Conservation (phyloP, 805 yeast genomes). For the Wickerhamomyces rabaulensis region DNA sequence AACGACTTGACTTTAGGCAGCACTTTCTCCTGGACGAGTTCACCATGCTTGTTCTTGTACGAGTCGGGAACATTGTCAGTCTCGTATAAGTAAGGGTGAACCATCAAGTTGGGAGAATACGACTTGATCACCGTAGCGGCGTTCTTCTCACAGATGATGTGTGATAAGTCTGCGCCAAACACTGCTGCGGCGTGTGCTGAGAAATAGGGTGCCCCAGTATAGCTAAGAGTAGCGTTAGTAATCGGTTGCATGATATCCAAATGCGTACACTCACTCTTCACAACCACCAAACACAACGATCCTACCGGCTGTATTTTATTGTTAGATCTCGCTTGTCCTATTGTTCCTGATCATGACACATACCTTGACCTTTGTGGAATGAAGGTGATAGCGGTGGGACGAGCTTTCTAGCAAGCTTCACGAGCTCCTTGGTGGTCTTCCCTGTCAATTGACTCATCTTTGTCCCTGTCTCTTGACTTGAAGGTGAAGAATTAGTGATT, state of each 20-base stretch:
- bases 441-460: conserved; percentile 11
- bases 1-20: conserved; percentile 52
- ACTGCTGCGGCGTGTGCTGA: conserved; percentile 80
- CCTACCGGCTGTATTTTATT: conserved; percentile 62
- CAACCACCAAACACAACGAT: conserved; percentile 89
- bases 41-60: conserved; percentile 8
- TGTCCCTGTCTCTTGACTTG: no score
- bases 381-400: conserved; percentile 71
- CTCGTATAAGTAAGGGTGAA: conserved; percentile 81
- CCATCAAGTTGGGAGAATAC: conserved; percentile 93
- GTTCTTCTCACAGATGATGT: conserved; percentile 73
- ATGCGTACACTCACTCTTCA: conserved; percentile 65
- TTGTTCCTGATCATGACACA: conserved; percentile 3
- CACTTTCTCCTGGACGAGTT: conserved; percentile 37
- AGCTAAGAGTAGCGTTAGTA: no score
- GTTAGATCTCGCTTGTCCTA: neutral
- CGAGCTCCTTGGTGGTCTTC: conserved; percentile 30
- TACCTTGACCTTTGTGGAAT: conserved; percentile 83
- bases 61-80: conserved; percentile 18
- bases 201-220: conserved; percentile 95
- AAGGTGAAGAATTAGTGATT: no score
- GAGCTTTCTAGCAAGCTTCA: conserved; percentile 45
- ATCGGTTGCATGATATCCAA: no score
- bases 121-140: conserved; percentile 82
- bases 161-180: conserved; percentile 85